A percentile compares a stretch with the other conserved stretches of the same genome.
These are phyloP conservation scores for Metarhizium humberi DNA, from an alignment of 2,329 filamentous ascomycete species.

Conservation along the genomic window DNA sequence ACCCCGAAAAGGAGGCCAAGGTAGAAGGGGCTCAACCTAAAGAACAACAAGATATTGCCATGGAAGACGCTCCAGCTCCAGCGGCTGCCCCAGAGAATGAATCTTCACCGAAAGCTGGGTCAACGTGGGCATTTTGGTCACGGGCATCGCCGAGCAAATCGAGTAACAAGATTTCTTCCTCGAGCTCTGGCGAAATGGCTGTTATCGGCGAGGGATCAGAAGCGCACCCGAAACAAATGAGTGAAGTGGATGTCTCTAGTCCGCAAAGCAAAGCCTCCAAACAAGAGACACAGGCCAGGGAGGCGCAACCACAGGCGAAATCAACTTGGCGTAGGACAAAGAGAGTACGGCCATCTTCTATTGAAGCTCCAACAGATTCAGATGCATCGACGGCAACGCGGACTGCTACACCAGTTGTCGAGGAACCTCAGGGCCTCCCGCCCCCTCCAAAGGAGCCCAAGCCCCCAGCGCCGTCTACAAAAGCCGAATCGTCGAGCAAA, in stretches of 20 bases:
- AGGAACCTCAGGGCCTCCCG: constrained; percentile 4
- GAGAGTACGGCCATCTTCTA: constrained; percentile 34
- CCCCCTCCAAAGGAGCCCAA: constrained; percentile 4
- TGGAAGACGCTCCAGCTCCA: constrained; percentile 32
- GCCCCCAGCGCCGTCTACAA: constrained; percentile 7
- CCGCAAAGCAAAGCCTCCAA: constrained; percentile 22
- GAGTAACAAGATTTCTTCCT: constrained; percentile 18
- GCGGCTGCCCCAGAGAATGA: constrained; percentile 19
- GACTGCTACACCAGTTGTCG: constrained; percentile 1
- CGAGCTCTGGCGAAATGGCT: constrained; percentile 43
- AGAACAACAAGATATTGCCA: constrained; percentile 28
- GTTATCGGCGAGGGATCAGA: constrained; percentile 49
- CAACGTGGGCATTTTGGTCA: constrained; percentile 79
- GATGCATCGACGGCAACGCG: constrained; percentile 17
- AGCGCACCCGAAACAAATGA: constrained; percentile 40
- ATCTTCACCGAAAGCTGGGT: constrained; percentile 40
- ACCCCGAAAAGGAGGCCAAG: constrained; percentile 1
- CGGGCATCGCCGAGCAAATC: constrained; percentile 37
- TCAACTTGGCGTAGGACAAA: constrained; percentile 34
- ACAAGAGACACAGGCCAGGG: constrained; percentile 15
- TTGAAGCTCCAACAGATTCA: constrained; percentile 31
- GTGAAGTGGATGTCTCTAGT: constrained; percentile 31
- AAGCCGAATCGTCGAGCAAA: constrained; percentile 14
- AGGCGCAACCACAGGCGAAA: constrained; percentile 21
- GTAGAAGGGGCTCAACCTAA: constrained; percentile 6